Conservation (phyloP, 2,329 filamentous ascomycete species). For the Diaporthe australafricana region DNA sequence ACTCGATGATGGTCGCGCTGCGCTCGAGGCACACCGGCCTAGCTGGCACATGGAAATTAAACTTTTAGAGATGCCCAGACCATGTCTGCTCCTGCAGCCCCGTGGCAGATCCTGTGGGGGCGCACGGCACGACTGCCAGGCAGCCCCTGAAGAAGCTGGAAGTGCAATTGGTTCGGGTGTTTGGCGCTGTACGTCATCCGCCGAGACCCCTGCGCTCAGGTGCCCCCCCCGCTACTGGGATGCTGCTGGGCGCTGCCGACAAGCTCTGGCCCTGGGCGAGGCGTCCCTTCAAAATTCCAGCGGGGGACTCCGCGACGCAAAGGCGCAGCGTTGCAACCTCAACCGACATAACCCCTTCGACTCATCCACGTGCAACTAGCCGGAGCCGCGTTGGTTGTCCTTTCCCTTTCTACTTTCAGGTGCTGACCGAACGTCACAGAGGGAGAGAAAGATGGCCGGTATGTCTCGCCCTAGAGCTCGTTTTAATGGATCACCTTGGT, state of each 20-base stretch:
- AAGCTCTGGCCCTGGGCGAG: constrained; percentile 20
- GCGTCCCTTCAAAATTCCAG: constrained; percentile 29
- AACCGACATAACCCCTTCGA: neutral
- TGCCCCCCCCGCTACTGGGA: constrained; percentile 19
- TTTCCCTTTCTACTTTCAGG: neutral
- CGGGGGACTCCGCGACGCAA: constrained; percentile 23
- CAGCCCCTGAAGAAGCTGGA: constrained; percentile 4
- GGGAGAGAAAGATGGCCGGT: constrained; percentile 38
- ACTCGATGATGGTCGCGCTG: neutral
- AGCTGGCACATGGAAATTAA: constrained; percentile 25
- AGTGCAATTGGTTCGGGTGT: constrained; percentile 15
- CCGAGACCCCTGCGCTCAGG: constrained; percentile 12
- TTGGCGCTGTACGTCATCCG: constrained; percentile 27
- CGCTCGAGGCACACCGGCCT: no score
- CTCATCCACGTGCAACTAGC: constrained; percentile 12
- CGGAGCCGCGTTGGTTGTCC: constrained; percentile 2
- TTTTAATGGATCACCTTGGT: neutral
- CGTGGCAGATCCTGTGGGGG: constrained; percentile 16
- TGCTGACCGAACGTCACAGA: neutral
- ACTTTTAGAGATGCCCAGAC: neutral
- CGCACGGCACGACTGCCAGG: constrained; percentile 7
- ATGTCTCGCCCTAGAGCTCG: constrained; percentile 26
- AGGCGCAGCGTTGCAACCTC: constrained; percentile 14
- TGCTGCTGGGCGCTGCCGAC: constrained; percentile 24
- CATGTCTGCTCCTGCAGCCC: constrained; percentile 4